Base-by-base conservation (phyloP, 2,329 filamentous ascomycete species). In the Clonostachys chloroleuca region DNA sequence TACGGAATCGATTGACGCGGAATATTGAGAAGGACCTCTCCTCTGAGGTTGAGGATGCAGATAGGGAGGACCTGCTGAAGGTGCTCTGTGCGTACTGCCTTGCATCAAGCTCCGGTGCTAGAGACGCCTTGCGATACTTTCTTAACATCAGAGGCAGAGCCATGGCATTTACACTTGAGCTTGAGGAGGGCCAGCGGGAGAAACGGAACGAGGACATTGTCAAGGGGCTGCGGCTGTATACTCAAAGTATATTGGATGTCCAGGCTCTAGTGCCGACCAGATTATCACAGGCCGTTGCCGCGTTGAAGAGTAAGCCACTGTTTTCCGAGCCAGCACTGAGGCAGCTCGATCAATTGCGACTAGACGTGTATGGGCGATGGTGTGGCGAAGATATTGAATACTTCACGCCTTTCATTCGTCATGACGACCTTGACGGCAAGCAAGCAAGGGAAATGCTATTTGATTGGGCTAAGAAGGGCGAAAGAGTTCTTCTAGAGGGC, bases 361-460 rank as follows among this genome's bases (percentile, higher is more conserved):
- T 96, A 24, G 90, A 96, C 59, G 69, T 94, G 10, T 83, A 89
- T 57, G 82, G 85, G 52, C 77, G 78, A 17, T 95, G 91, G 87
- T 87, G 94, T 52, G 79, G 87, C 16, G 83, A 91, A 8, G 89
- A 95, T 50, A 87, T 96, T 40, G 81, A 81, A 42, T 87, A 86
- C 53, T 96, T 95, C 60, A 92, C 84, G 1, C 92, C 92, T 0
- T 96, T 90, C 69, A 87, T 95, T 35, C 83, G 88, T 33, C 84
- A 95, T 56, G 89, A 92, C 54, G 87, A 94, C 54, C 65, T 89
- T 5, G 78, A 83, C 20, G 80, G 77, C 17, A 66, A 72, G 20
- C 77, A 83, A 50, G 80, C 81, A 1, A 74, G 77, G 40, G 77
- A 81, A 3, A 81, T 81, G 63, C 73, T 89, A 13, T 75, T 74